These are phyloP conservation scores for Eucalyptus erythrocorys DNA, from an alignment of 345 rosid genomes.

Conservation along the genomic window DNA sequence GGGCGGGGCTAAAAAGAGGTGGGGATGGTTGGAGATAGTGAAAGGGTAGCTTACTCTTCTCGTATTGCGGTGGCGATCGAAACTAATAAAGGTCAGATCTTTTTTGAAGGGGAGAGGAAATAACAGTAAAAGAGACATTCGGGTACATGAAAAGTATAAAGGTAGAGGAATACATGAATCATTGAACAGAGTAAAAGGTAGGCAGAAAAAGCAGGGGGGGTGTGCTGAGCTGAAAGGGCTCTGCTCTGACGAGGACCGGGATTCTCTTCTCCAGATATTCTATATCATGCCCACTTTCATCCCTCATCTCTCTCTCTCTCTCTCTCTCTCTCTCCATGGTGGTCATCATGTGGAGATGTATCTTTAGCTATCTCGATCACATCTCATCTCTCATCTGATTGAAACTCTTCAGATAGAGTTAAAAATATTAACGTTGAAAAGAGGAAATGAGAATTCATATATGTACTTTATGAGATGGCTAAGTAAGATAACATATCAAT, in stretches of 20 bases:
- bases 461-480: neutral
- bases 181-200: slow-evolving; percentile 29
- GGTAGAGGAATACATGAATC: neutral
- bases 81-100: neutral
- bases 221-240: neutral
- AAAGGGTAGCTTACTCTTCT: neutral
- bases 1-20: neutral
- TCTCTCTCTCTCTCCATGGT: neutral
- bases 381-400: neutral
- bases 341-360: neutral
- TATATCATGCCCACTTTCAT: neutral
- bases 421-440: neutral
- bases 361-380: neutral
- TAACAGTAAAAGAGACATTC: neutral
- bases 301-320: neutral
- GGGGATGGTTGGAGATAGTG: neutral
- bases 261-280: neutral
- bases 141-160: neutral
- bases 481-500: too few relatives aligned
- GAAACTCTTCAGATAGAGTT: neutral
- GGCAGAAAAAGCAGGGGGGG: neutral
- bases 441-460: neutral
- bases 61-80: neutral
- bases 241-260: neutral
- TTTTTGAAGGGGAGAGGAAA: neutral